Evolutionary conservation across 805 yeast genomes (phyloP).

Genomic region (Kurtzmaniella cleridarum): DNA sequence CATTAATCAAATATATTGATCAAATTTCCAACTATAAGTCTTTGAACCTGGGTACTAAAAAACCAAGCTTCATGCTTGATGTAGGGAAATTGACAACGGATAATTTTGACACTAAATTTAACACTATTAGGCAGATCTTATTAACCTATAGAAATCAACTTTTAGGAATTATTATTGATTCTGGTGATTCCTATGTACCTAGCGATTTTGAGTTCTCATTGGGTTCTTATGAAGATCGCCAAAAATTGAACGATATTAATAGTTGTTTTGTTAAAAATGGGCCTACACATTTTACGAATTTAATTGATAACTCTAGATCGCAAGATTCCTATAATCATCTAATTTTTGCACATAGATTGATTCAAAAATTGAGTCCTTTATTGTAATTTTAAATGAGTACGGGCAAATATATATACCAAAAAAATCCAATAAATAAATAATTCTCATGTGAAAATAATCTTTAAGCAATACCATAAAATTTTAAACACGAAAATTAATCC

Average conservation of each 20-base stretch:
- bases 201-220: conserved; percentile 5
- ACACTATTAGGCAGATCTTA: conserved; percentile 11
- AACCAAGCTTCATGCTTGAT: conserved; percentile 24
- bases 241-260: conserved; percentile 7
- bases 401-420: too few species aligned
- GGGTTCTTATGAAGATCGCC: neutral
- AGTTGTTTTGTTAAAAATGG: conserved; percentile 13
- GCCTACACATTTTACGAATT: conserved; percentile 1
- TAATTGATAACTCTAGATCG: neutral
- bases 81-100: conserved; percentile 18
- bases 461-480: conserved; percentile 12
- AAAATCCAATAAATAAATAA: too few species aligned
- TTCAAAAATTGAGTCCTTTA: conserved; percentile 10
- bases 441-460: neutral
- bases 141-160: conserved; percentile 11
- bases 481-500: conserved; percentile 17
- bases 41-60: conserved; percentile 3
- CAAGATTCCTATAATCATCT: conserved; percentile 12
- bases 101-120: conserved; percentile 11
- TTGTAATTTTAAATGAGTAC: too few species aligned
- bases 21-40: conserved; percentile 14
- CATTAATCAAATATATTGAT: conserved; percentile 10
- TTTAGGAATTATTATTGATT: conserved; percentile 35
- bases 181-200: conserved; percentile 32
- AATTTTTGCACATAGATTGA: conserved; percentile 19